Evolutionary conservation across 805 yeast species (phyloP).

Genomic region (Saccharomyces mikatae): DNA sequence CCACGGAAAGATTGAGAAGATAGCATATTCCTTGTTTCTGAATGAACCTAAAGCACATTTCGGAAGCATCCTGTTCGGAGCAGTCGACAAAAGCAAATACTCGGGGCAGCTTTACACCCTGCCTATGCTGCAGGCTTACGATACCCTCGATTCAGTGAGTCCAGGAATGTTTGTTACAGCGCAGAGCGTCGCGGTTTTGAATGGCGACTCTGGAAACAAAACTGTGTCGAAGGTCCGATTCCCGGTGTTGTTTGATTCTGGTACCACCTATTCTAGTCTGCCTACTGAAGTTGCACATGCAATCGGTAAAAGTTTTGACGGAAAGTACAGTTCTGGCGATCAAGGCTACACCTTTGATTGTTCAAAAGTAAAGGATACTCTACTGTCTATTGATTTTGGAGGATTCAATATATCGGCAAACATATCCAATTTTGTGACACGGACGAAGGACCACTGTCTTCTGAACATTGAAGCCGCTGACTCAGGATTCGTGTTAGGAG

Average conservation of each 20-base stretch:
- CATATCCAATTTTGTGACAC: slow-evolving; percentile 27
- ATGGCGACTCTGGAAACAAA: slow-evolving; percentile 10
- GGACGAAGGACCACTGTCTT: slow-evolving; percentile 31
- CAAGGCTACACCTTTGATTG: not conserved
- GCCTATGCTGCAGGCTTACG: slow-evolving; percentile 11
- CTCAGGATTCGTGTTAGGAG: slow-evolving; percentile 45
- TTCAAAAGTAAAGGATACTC: not conserved
- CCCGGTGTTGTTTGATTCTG: slow-evolving; percentile 33
- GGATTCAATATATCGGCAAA: slow-evolving; percentile 51
- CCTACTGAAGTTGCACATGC: not conserved
- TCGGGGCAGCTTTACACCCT: slow-evolving; percentile 35
- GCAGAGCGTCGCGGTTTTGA: slow-evolving; percentile 5
- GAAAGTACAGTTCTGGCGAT: slow-evolving; percentile 8
- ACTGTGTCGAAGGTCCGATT: not conserved
- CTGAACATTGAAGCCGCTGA: slow-evolving; percentile 33
- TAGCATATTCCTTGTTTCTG: slow-evolving; percentile 42
- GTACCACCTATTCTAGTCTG: slow-evolving; percentile 25
- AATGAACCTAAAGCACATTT: slow-evolving; percentile 19
- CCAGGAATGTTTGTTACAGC: slow-evolving; percentile 11
- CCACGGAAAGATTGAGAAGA: slow-evolving; percentile 35
- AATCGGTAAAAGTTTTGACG: slow-evolving; percentile 24
- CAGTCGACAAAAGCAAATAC: slow-evolving; percentile 43
- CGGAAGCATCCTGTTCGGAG: slow-evolving; percentile 42
- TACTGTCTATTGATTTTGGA: slow-evolving; percentile 30
- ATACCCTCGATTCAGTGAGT: not conserved